Base-by-base conservation (phyloP, 345 rosid species). In the Dipteronia sinensis region DNA sequence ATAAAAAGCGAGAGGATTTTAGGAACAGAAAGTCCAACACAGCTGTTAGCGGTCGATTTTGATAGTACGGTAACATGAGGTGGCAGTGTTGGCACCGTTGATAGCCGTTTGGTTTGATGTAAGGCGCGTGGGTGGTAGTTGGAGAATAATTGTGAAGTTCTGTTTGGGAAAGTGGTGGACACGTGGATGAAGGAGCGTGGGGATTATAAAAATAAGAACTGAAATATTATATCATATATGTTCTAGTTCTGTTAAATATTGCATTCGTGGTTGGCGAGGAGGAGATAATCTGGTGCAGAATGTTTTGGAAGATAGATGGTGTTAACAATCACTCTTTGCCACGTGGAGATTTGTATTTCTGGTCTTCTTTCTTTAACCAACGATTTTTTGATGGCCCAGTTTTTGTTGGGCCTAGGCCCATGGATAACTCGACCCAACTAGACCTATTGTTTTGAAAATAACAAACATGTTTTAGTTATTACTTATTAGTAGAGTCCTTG, bases 31-130 rank as follows among this genome's bases (percentile, higher is more conserved):
- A 66, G 61, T 64, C 47, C 0, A 15, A 7, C 0, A 20, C 3
- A 11, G 17, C 67, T 70, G 38, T 55, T 49, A 70, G 75, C 69
- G 23, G 82, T 65, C 71, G 78, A 56, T 38, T 42, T 29, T 13
- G 69, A 74, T 55, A 8, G 49, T 19, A 44, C 38, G 65, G 49
- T 20, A 1, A 22, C 13, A 71, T 83, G 85, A 88, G 85, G 87
- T 83, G 89, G 84, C 73, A 65, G 76, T 19, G 23, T 22, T 2
- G 6, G 59, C 69, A 34, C 75, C 76, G 76, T 65, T 73, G 79
- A 67, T 47, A 71, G 20, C 15, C 10, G 25, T 49, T 65, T 16
- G 20, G 65, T 55, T 69, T 29, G 31, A 72, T 10, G 17, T 34
- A 2, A 12, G 65, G 34, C 71, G 67, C 70, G 72, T 42, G 66